Base-by-base conservation (phyloP, 306 rosid species). In the Malus sieversii region DNA sequence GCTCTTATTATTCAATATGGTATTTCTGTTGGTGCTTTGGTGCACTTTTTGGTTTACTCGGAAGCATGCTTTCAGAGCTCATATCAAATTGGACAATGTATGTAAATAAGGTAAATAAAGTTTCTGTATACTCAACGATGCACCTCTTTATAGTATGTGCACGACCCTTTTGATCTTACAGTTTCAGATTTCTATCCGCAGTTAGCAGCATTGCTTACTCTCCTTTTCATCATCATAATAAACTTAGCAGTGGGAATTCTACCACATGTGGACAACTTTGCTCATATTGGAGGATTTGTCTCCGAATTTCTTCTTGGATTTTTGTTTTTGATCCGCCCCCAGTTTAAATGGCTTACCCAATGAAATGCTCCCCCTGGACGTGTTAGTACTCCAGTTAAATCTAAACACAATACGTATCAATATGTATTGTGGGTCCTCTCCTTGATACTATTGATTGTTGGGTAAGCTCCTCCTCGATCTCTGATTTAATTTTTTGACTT, bases 271-370 rank as follows among this genome's bases (percentile, higher is more conserved):
- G 25, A 25, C 25, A 25, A 25, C 76, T 90, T 88, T 79, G 96
- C 97, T 72, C 97, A 92, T 78, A 86, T 90, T 60, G 97, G 97
- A 68, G 97, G 94, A 73, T 92, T 92, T 78, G 51, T 87, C 67
- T 82, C 96, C 52, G 93, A 96, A 64, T 89, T 93, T 87, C 90
- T 93, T 80, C 96, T 93, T 78, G 98, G 95, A n/a, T 27, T 2
- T 27, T 27, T 27, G 2, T 27, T 27, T 27, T 27, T 27, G 29
- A 27, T 27, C 29, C 29, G 3, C 0, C 29, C 29, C 29, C 29
- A 27, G 29, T 27, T 27, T 27, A 27, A 27, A 27, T 27, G 29
- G 29, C 29, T 27, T 32, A 85, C 80, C 86, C 90, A 79, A 68
- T 81, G 68, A 58, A 52, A 77, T 70, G 64, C 86, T 74, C 70